Base-by-base conservation (phyloP, 2,329 filamentous ascomycete genomes). In the Colletotrichum sp. region DNA sequence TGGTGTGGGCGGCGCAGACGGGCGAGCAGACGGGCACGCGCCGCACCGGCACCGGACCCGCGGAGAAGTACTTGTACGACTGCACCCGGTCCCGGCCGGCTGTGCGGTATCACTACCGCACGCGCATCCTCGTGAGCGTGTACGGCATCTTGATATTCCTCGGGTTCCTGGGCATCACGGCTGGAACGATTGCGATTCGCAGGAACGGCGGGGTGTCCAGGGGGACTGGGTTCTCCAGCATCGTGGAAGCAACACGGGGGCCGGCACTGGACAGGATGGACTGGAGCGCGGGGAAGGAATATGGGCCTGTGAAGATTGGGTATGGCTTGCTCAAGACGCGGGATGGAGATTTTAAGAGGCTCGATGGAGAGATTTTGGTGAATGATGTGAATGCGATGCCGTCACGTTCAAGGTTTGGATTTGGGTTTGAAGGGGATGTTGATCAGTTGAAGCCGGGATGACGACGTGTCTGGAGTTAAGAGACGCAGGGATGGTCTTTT, bases 221-320 rank as follows among this genome's bases (percentile, higher is more conserved):
- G 21, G 81, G 82, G 64, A 85, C 82, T 16, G 79, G 81, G 3
- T 85, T 85, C 77, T 84, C 82, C 9, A 83, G 81, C 77, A 84
- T 86, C 44, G 80, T 85, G 21, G 83, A 82, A 15, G 84, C 84
- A 2, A 85, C 83, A 12, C 80, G 84, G 21, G 84, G 84, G 1
- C 80, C 79, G 7, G 81, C 81, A 8, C 78, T 85, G 15, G 83
- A 85, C 64, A 81, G 79, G 75, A 70, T 84, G 12, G 78, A 79
- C 7, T 80, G 79, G 76, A 7, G 32, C 10, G 18, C n/a, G 0
- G 60, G 34, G 24, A 64, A 64, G 34, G 62, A 28, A 4, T 64
- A 64, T n/a, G 62, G 62, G 9, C 34, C 62, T 44, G 21, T 39
- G 21, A 64, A 64, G 34, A 44, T 64, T 26, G 62, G 62, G 13